Evolutionary conservation across 140 eudicot genomes (phyloP), one percentile per base, ranked within the genome.

Genomic region (Ambrosia hybrid): DNA sequence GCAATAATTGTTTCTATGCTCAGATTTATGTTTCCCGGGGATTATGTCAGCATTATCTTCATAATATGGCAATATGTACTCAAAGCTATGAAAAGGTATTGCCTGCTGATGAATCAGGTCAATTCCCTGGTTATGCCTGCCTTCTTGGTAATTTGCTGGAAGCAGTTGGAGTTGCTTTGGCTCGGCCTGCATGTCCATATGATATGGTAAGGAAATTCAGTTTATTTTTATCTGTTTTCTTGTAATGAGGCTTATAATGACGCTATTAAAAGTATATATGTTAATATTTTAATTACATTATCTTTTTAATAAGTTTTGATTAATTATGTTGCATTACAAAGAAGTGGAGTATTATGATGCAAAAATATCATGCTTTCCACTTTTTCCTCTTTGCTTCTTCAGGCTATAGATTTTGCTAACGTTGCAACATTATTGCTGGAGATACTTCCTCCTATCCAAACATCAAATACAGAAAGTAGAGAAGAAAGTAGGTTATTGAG

Each of bases 41-140:
- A 68, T 14, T 90, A 78, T 73, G 88, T 83, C 89, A 71, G 58
- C 84, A 82, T 76, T 93, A 85, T 86, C 76, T 90, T 60, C 89
- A 76, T 74, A 87, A 84, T 73, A 90, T 93, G 97, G 85, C 85
- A 38, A 45, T 74, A 52, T 78, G 85, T 71, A 80, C 83, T 55
- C 84, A 81, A 73, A 83, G 57, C 81, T 83, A 77, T 65, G 81
- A 78, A 16, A 86, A 81, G 75, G 48, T 82, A 70, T 88, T 93
- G 48, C 97, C 97, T 33, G 70, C 21, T 80, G 96, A 93, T 70
- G 14, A 86, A 80, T 84, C 98, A 71, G 46, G 68, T 68, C 94
- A 90, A 53, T 84, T 80, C 82, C 98, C 98, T 70, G 81, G 94
- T 79, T 90, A 83, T 84, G 98, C 98, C 5, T 93, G 96, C 80